Percentiles rank a stretch among this genome's conserved stretches.
Evolutionary conservation across 177 flowering plant species (phyloP).

Genomic region (Tripterygium wilfordii): DNA sequence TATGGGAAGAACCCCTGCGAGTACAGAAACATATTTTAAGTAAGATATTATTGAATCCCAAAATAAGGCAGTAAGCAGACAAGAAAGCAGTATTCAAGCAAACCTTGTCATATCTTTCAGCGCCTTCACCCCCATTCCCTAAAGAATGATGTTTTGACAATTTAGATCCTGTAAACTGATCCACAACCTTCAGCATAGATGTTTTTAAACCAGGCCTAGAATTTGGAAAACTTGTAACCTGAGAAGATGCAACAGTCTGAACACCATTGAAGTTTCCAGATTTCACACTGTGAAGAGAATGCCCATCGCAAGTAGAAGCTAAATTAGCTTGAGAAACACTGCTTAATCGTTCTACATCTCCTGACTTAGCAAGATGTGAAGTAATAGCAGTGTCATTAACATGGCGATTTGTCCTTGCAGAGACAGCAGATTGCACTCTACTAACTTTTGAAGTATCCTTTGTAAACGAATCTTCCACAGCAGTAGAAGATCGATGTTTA

Average conservation of each 20-base stretch:
- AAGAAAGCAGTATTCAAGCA: neutral
- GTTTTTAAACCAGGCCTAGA: constrained; percentile 44
- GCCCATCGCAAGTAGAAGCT: constrained; percentile 14
- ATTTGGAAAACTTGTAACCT: constrained; percentile 19
- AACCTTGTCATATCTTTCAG: constrained; percentile 57
- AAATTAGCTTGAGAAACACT: constrained; percentile 21
- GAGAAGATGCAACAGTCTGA: constrained; percentile 19
- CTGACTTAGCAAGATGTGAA: constrained; percentile 17
- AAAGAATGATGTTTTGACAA: constrained; percentile 27
- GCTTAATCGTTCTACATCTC: constrained; percentile 20
- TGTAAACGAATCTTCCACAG: constrained; percentile 2
- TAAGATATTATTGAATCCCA: neutral
- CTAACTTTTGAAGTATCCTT: constrained; percentile 10
- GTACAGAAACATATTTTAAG: constrained; percentile 4
- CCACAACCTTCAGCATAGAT: constrained; percentile 63
- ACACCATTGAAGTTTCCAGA: constrained; percentile 19
- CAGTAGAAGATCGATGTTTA: constrained; percentile 4
- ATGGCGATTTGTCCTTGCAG: constrained; percentile 16
- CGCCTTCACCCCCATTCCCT: constrained; percentile 31
- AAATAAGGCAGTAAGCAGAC: neutral
- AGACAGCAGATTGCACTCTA: constrained; percentile 5
- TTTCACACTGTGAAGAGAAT: constrained; percentile 16
- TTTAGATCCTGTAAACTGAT: constrained; percentile 55
- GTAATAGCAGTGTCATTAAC: constrained; percentile 7
- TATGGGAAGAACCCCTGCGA: constrained; percentile 70